phyloP scores from a whole-genome alignment of 139 green algal species.

The Nannochloris sp. region DNA sequence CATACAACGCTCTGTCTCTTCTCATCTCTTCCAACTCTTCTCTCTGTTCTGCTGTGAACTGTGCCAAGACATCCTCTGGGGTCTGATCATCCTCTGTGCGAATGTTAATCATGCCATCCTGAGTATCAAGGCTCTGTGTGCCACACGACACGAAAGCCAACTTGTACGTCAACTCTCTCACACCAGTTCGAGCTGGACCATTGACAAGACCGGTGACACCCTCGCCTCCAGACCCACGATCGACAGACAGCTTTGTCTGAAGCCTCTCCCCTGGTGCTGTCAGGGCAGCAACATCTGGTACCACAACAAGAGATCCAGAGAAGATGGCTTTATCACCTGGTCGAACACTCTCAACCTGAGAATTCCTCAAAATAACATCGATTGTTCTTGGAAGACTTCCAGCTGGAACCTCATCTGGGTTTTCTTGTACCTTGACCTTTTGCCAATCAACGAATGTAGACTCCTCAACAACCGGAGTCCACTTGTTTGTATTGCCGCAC shows the following conservation, averaged over 20 bases:
- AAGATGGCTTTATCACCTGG: slow-evolving; percentile 91
- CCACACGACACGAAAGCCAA: slow-evolving; percentile 80
- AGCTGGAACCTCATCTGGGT: slow-evolving; percentile 83
- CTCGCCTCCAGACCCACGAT: slow-evolving; percentile 24
- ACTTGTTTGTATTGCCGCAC: slow-evolving; percentile 82
- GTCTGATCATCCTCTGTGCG: slow-evolving; percentile 48
- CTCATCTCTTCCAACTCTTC: slow-evolving; percentile 36
- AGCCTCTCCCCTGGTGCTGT: slow-evolving; percentile 43
- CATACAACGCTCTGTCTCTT: slow-evolving; percentile 37
- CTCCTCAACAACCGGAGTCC: slow-evolving; percentile 74
- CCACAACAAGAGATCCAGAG: slow-evolving; percentile 85
- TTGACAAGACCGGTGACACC: slow-evolving; percentile 63
- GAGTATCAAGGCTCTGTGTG: slow-evolving; percentile 40
- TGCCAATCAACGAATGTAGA: slow-evolving; percentile 98
- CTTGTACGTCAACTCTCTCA: slow-evolving; percentile 85
- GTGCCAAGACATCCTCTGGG: slow-evolving; percentile 49
- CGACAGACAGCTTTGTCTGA: slow-evolving; percentile 17
- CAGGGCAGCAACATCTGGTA: slow-evolving; percentile 83
- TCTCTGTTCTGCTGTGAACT: slow-evolving; percentile 41
- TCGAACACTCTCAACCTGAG: slow-evolving; percentile 86
- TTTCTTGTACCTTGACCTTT: slow-evolving; percentile 91
- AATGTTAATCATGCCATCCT: slow-evolving; percentile 70
- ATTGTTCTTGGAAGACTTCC: slow-evolving; percentile 88
- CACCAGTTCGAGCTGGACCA: slow-evolving; percentile 45
- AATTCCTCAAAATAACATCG: slow-evolving; percentile 90